Percentiles rank a stretch among this genome's conserved stretches.
phyloP scores from a whole-genome alignment of 305 asterid genomes.

The Fraxinus floribunda region DNA sequence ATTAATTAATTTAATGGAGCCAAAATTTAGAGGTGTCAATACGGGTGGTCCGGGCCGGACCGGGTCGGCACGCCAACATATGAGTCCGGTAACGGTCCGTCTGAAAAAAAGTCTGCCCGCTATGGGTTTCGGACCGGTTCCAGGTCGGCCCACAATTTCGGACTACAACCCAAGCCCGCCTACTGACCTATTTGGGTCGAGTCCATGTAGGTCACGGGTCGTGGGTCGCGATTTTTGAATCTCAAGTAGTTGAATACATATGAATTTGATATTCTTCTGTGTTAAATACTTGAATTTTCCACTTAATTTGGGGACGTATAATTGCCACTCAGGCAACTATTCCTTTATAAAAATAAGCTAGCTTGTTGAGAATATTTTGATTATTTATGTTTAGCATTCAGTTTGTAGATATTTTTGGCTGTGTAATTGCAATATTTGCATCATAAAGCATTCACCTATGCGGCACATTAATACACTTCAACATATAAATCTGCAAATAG shows the following conservation, averaged over 20 bases:
- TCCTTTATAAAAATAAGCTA: neutral
- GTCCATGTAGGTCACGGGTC: no score
- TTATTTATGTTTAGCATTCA: neutral
- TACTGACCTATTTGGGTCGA: no score
- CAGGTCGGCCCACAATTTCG: no score
- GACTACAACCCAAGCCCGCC: no score
- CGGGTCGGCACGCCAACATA: no score
- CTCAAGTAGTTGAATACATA: neutral
- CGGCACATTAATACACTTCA: neutral
- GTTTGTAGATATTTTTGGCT: neutral
- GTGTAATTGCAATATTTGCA: neutral
- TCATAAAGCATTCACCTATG: neutral
- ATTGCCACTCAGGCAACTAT: neutral
- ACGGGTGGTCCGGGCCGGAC: no score
- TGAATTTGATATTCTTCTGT: neutral
- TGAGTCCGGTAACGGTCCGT: no score
- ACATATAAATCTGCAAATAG: neutral
- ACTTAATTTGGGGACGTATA: neutral
- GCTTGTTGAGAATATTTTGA: neutral
- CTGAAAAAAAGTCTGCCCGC: no score
- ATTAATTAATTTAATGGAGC: no score
- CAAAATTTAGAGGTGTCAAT: no score
- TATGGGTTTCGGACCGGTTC: no score
- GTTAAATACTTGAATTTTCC: neutral
- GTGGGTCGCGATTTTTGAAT: neutral